A percentile compares a stretch with the other conserved stretches of the same genome.
Conservation (phyloP, 2,329 filamentous ascomycete genomes). For the Penicillium sp. region DNA sequence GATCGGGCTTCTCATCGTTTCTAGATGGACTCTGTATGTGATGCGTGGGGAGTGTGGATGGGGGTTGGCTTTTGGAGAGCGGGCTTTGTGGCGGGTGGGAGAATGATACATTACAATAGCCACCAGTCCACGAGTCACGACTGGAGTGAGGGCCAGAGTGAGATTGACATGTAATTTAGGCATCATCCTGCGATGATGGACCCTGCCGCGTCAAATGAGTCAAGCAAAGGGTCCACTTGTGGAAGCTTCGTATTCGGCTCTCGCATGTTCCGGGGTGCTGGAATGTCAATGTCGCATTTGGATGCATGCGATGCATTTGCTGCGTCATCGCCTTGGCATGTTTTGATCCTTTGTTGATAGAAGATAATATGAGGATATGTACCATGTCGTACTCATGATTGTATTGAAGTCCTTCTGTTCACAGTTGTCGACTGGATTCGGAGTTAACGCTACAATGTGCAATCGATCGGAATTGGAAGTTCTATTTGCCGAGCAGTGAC, state of each 20-base stretch:
- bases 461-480: neutral
- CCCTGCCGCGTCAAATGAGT: slow-evolving; percentile 1
- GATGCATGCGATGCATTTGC: neutral
- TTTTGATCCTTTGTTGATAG: neutral
- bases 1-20: too few species aligned
- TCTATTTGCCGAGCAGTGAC: neutral
- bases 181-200: neutral
- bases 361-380: too few species aligned
- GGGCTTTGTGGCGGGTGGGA: neutral
- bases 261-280: neutral
- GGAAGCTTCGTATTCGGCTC: slow-evolving; percentile 2
- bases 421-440: too few species aligned
- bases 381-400: neutral
- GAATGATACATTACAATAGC: neutral
- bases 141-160: neutral
- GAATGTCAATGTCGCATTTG: neutral
- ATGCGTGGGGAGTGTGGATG: neutral
- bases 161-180: neutral
- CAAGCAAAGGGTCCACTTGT: neutral
- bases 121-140: too few species aligned
- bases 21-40: neutral
- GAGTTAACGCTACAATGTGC: neutral
- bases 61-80: neutral
- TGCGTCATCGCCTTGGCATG: neutral
- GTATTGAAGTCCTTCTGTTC: neutral